Evolutionary conservation across 495 filamentous ascomycete species (phyloP).

Genomic region (Aspergillus steynii): DNA sequence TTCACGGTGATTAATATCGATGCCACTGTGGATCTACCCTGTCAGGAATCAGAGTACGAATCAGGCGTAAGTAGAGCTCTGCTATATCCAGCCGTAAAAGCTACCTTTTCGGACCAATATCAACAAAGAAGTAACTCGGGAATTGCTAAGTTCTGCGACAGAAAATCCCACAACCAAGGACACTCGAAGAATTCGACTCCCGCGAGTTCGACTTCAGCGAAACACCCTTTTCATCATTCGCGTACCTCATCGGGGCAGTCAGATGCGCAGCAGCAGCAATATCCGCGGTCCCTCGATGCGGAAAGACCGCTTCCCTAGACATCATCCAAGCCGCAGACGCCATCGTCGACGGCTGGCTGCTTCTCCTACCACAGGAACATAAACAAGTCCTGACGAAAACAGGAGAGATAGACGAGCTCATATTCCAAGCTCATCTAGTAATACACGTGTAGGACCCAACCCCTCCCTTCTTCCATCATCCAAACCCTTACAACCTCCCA

Average conservation of each 20-base stretch:
- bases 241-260: neutral
- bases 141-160: conserved; percentile 21
- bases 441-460: conserved; percentile 28
- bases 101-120: neutral
- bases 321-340: conserved; percentile 14
- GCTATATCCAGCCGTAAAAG: neutral
- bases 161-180: conserved; percentile 58
- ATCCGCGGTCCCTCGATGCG: neutral
- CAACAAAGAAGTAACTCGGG: neutral
- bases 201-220: conserved; percentile 61
- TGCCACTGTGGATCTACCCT: conserved; percentile 67
- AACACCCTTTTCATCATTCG: conserved; percentile 67
- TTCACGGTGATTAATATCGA: conserved; percentile 57
- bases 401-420: conserved; percentile 31
- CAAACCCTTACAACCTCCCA: conserved; percentile 7
- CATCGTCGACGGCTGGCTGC: conserved; percentile 24
- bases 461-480: neutral
- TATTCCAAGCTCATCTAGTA: conserved; percentile 33
- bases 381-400: conserved; percentile 27
- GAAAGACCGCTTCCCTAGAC: neutral
- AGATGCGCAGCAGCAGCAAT: neutral
- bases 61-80: conserved; percentile 53
- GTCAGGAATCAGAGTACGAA: conserved; percentile 71
- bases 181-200: conserved; percentile 69
- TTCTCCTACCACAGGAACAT: conserved; percentile 22